phyloP scores from a whole-genome alignment of 139 green algal genomes.

The Edaphochlamys debaryana region DNA sequence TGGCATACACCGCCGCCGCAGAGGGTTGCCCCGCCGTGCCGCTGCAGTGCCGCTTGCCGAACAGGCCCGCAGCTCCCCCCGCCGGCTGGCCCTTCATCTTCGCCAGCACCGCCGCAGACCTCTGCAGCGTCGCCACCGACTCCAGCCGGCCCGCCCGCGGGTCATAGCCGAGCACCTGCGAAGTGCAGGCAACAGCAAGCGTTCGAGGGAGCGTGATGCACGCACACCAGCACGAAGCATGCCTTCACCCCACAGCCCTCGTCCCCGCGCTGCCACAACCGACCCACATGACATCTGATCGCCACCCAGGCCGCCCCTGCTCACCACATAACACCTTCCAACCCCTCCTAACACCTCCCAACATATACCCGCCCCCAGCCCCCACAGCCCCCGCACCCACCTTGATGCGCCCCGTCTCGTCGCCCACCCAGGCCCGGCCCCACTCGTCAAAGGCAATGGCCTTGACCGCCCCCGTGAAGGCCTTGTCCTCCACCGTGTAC shows the following conservation, averaged over 20 bases:
- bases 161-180: constrained; percentile 14
- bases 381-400: not conserved
- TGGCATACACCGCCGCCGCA: constrained; percentile 1
- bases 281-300: no score
- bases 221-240: no score
- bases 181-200: no score
- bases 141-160: not conserved
- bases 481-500: constrained; percentile 32
- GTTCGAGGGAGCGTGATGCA: no score
- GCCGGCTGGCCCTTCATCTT: not conserved
- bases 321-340: no score
- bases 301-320: no score
- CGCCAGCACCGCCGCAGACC: constrained; percentile 4
- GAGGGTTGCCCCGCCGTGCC: not conserved
- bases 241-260: no score
- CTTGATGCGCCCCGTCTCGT: constrained; percentile 48
- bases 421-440: constrained; percentile 52
- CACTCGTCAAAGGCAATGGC: constrained; percentile 49
- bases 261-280: no score
- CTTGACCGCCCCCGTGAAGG: constrained; percentile 39
- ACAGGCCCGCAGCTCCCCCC: not conserved
- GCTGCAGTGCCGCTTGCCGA: constrained; percentile 26
- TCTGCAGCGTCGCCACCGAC: constrained; percentile 37
- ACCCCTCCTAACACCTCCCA: no score
- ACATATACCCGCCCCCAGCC: not conserved